Conservation (phyloP, 139 green algal species). For the Bryopsis sp. region DNA sequence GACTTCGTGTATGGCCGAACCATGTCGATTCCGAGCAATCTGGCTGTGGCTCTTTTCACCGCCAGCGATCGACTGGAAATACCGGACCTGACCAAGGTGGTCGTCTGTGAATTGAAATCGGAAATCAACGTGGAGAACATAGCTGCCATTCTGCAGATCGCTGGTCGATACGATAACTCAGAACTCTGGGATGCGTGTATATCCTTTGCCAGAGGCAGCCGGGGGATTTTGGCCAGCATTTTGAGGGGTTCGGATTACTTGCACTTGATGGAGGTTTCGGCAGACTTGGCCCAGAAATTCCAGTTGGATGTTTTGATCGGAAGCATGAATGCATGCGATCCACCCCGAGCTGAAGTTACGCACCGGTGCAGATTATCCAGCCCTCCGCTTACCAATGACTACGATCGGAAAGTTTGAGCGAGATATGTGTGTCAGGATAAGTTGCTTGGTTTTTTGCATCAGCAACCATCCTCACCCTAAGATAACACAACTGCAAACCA, state of each 20-base stretch:
- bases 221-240: neutral
- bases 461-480: no score
- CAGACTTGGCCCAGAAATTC: conserved; percentile 12
- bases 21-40: neutral
- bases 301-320: conserved; percentile 13
- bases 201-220: neutral
- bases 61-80: conserved; percentile 9
- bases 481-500: no score
- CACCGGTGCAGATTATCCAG: no score
- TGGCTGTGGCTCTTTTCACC: conserved; percentile 6
- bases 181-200: conserved; percentile 11
- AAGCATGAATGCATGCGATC: no score
- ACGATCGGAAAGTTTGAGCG: no score
- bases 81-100: neutral
- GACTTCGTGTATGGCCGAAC: conserved; percentile 6
- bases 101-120: neutral
- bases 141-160: conserved; percentile 3
- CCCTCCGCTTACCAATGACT: no score
- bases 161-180: conserved; percentile 1
- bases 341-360: no score
- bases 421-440: no score
- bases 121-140: conserved; percentile 4
- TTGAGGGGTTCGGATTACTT: neutral
- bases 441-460: no score
- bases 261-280: conserved; percentile 8